Percentiles rank a stretch among this genome's conserved stretches.
These are phyloP conservation scores for Phtheirospermum japonicum DNA, from an alignment of 257 asterid species.

Conservation along the genomic window DNA sequence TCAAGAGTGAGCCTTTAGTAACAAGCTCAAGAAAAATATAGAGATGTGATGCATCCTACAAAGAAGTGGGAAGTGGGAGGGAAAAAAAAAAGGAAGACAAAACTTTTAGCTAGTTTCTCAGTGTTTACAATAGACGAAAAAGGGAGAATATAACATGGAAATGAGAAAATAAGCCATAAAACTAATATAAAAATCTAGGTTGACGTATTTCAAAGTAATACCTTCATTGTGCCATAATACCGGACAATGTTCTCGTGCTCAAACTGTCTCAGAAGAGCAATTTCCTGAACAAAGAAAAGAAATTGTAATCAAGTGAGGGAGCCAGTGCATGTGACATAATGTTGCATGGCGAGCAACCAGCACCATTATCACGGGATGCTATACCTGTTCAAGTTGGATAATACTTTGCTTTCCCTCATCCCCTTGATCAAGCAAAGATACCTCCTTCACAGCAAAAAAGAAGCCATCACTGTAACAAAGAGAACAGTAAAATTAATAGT, in stretches of 20 bases:
- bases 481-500: too few species aligned
- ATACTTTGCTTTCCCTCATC: slow-evolving; percentile 3
- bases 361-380: neutral
- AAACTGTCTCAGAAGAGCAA: slow-evolving; percentile 9
- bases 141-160: too few species aligned
- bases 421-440: slow-evolving; percentile 6
- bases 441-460: slow-evolving; percentile 8
- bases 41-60: slow-evolving; percentile 61
- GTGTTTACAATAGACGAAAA: neutral
- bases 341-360: neutral
- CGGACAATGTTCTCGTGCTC: slow-evolving; percentile 5
- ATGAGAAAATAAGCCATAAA: too few species aligned
- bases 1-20: slow-evolving; percentile 59
- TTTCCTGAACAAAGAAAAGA: neutral
- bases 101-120: neutral
- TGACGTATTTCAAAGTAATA: neutral
- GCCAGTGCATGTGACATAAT: neutral
- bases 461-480: neutral
- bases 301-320: neutral
- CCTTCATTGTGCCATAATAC: slow-evolving; percentile 2
- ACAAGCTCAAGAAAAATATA: slow-evolving; percentile 53
- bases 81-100: neutral
- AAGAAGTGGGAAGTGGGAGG: neutral
- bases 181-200: too few species aligned
- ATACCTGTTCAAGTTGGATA: slow-evolving; percentile 10